Evolutionary conservation across 163 green algal genomes (phyloP).

Genomic region (Trebouxiophyceae sp.): DNA sequence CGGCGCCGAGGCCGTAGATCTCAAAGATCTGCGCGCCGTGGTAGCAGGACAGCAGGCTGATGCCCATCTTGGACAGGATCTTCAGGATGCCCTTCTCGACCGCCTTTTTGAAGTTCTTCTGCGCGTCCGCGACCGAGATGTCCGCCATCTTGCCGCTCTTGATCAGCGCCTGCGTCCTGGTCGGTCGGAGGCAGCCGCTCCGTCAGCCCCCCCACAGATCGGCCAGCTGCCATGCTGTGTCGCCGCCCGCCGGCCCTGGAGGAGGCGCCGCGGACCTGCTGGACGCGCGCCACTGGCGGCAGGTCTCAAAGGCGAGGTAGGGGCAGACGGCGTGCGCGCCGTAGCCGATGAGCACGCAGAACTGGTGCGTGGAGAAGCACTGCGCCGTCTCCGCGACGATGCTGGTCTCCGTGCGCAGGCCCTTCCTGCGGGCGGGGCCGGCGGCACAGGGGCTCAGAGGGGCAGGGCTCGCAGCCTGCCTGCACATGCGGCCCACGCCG

Average conservation of each 20-base stretch:
- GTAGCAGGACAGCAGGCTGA: conserved; percentile 96
- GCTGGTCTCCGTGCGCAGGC: conserved; percentile 83
- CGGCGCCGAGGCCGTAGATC: conserved; percentile 87
- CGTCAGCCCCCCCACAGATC: too few relatives aligned
- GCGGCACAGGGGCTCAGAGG: background rate
- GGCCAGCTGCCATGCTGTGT: too few relatives aligned
- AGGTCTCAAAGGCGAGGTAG: conserved; percentile 93
- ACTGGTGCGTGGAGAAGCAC: conserved; percentile 93
- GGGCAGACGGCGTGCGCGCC: conserved; percentile 95
- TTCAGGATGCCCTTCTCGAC: conserved; percentile 97
- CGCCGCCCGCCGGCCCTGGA: too few relatives aligned
- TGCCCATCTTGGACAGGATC: conserved; percentile 99
- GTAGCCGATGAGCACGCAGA: conserved; percentile 93
- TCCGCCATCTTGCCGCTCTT: conserved; percentile 80
- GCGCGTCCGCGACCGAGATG: conserved; percentile 66
- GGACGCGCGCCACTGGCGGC: conserved; percentile 83
- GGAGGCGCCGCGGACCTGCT: too few relatives aligned
- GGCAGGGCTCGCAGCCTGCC: too few relatives aligned
- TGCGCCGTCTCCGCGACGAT: conserved; percentile 93
- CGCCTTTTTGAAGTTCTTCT: conserved; percentile 93
- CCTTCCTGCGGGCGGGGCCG: conserved; percentile 21
- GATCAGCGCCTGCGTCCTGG: conserved; percentile 80
- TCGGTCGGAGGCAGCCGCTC: too few relatives aligned
- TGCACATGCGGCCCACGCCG: too few relatives aligned
- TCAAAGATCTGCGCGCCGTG: conserved; percentile 98